These are phyloP conservation scores for Oleoguttula mirabilis DNA, from an alignment of 495 filamentous ascomycete genomes.

Conservation along the genomic window DNA sequence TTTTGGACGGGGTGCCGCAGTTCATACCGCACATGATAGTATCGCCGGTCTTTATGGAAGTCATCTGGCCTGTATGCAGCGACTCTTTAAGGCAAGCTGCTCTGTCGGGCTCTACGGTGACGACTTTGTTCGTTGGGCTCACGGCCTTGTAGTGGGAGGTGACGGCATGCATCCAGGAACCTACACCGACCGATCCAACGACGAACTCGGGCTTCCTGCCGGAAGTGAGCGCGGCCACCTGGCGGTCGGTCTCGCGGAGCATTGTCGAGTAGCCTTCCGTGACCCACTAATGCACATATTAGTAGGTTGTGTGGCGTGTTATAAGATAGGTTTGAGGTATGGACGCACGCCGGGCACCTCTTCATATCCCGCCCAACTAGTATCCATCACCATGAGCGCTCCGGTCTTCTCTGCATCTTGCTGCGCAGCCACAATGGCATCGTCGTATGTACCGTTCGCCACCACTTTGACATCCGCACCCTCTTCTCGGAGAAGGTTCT, in stretches of 20 bases:
- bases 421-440: slow-evolving; percentile 38
- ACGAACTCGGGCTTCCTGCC: slow-evolving; percentile 29
- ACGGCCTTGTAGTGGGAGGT: slow-evolving; percentile 43
- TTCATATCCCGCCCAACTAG: slow-evolving; percentile 48
- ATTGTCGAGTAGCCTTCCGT: slow-evolving; percentile 62
- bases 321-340: no score
- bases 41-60: slow-evolving; percentile 35
- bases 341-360: slow-evolving; percentile 40
- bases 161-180: slow-evolving; percentile 52
- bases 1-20: slow-evolving; percentile 52
- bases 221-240: slow-evolving; percentile 37
- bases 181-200: slow-evolving; percentile 52
- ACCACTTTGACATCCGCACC: slow-evolving; percentile 42
- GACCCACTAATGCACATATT: slow-evolving; percentile 44
- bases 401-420: slow-evolving; percentile 25
- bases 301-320: no score
- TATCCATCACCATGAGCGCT: slow-evolving; percentile 53
- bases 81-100: slow-evolving; percentile 47
- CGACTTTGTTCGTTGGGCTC: slow-evolving; percentile 15
- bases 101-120: slow-evolving; percentile 53
- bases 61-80: slow-evolving; percentile 34
- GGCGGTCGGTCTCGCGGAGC: slow-evolving; percentile 48
- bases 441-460: slow-evolving; percentile 47
- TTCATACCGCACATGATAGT: slow-evolving; percentile 61
- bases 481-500: slow-evolving; percentile 43